Evolutionary conservation across 1,284 basidiomycete species (phyloP).

Genomic region (Chalciporus sp.): DNA sequence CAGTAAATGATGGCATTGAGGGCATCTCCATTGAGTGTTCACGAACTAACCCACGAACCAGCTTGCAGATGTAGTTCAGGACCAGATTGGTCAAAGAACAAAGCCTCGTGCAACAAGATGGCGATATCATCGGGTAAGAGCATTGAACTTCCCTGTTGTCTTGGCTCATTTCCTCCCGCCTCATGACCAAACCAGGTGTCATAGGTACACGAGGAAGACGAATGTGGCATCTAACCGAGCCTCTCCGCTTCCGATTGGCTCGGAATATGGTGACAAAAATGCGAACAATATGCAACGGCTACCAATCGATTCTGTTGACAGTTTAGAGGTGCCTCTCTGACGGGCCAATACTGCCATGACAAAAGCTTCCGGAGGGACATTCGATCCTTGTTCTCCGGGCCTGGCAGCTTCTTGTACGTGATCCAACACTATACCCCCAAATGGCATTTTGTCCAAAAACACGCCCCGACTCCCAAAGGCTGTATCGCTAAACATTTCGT

Average conservation of each 20-base stretch:
- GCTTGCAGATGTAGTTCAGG: not conserved
- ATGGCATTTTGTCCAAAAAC: not conserved
- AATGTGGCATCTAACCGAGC: not conserved
- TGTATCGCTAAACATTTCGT: not conserved
- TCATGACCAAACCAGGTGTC: not conserved
- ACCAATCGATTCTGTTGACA: not conserved
- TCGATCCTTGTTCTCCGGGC: not conserved
- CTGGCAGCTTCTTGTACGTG: not conserved
- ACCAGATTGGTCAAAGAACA: not conserved
- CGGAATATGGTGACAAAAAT: not conserved
- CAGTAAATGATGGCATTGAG: not conserved
- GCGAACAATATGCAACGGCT: not conserved
- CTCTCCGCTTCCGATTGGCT: not conserved
- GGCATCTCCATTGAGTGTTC: not conserved
- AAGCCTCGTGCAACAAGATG: not conserved
- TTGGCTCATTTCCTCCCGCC: not conserved
- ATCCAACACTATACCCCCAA: not conserved
- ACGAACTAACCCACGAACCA: not conserved
- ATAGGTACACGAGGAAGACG: not conserved
- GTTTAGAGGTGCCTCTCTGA: not conserved
- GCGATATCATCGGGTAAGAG: not conserved
- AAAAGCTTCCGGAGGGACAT: not conserved
- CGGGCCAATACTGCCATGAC: too few species aligned
- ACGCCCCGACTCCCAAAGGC: not conserved
- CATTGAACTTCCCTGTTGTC: not conserved